Percentiles rank a stretch among this genome's conserved stretches.
Evolutionary conservation across 2,329 filamentous ascomycete species (phyloP).

Genomic region (Chaetomiaceae sp.): DNA sequence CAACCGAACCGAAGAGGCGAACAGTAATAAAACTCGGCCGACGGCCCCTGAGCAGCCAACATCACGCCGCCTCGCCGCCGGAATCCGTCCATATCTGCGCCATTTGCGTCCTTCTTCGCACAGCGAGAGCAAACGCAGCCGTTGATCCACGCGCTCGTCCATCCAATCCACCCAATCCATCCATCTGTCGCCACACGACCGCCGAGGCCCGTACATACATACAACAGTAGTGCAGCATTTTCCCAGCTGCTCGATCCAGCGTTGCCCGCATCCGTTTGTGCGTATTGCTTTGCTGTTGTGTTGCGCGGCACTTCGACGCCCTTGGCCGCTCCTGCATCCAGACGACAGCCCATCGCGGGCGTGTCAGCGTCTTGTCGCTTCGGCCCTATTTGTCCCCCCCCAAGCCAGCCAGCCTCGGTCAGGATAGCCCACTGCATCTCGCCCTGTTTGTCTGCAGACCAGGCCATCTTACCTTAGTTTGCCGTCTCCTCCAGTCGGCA

Average conservation of each 20-base stretch:
- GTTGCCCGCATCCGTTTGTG: slow-evolving; percentile 3
- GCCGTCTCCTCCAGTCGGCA: slow-evolving; percentile 2
- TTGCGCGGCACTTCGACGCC: background rate
- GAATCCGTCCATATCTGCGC: background rate
- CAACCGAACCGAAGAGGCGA: background rate
- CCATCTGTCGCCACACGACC: background rate
- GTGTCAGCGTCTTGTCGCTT: slow-evolving; percentile 16
- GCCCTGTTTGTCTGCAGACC: slow-evolving; percentile 12
- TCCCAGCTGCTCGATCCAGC: slow-evolving; percentile 7
- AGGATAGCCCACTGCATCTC: slow-evolving; percentile 3
- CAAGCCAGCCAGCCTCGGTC: slow-evolving; percentile 9
- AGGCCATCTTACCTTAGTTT: background rate
- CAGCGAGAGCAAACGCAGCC: background rate
- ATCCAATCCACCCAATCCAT: background rate
- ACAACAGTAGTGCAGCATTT: background rate
- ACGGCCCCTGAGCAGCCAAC: background rate
- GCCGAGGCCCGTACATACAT: background rate
- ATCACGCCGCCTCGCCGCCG: background rate
- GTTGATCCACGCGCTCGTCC: no score
- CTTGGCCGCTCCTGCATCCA: slow-evolving; percentile 6
- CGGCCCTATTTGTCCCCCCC: slow-evolving; percentile 27
- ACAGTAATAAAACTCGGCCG: background rate
- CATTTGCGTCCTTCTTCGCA: slow-evolving; percentile 1
- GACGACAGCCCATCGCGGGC: background rate
- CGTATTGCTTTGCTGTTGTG: slow-evolving; percentile 3